Conservation (phyloP, 108 stramenopile species). For the Tribonema minus region DNA sequence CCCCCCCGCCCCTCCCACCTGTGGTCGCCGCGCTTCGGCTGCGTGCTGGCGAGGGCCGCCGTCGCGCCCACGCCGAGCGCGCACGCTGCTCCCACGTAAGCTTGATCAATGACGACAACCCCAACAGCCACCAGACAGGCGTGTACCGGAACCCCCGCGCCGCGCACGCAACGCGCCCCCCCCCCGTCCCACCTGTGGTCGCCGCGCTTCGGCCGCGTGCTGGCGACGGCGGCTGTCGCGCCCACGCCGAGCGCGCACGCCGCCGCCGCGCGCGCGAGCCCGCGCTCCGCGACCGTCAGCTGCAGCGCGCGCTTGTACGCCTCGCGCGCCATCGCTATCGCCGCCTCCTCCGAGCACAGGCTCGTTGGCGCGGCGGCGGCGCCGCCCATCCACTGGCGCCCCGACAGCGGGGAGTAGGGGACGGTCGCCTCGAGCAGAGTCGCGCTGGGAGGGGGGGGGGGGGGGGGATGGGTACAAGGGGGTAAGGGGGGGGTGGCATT, state of each 20-base stretch:
- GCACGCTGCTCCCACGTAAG: too few species aligned
- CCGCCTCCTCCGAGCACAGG: neutral
- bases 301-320: conserved; percentile 19
- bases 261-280: neutral
- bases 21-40: conserved; percentile 18
- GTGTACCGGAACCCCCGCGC: too few species aligned
- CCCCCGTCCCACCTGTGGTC: conserved; percentile 31
- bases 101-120: too few species aligned
- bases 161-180: too few species aligned
- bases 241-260: too few species aligned
- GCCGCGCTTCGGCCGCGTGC: conserved; percentile 11
- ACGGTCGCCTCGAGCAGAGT: conserved; percentile 33
- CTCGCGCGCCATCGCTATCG: conserved; percentile 5
- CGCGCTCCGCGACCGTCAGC: conserved; percentile 8
- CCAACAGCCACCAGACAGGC: too few species aligned
- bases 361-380: neutral
- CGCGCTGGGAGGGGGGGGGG: too few species aligned
- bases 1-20: too few species aligned
- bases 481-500: too few species aligned
- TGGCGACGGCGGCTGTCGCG: neutral
- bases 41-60: conserved; percentile 20
- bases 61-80: conserved; percentile 33
- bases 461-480: too few species aligned
- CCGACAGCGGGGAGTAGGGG: conserved; percentile 3
- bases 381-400: neutral